Percentiles rank a stretch among this genome's conserved stretches.
These are phyloP conservation scores for Phanerochaete sordida DNA, from an alignment of 768 basidiomycete species.

Conservation along the genomic window DNA sequence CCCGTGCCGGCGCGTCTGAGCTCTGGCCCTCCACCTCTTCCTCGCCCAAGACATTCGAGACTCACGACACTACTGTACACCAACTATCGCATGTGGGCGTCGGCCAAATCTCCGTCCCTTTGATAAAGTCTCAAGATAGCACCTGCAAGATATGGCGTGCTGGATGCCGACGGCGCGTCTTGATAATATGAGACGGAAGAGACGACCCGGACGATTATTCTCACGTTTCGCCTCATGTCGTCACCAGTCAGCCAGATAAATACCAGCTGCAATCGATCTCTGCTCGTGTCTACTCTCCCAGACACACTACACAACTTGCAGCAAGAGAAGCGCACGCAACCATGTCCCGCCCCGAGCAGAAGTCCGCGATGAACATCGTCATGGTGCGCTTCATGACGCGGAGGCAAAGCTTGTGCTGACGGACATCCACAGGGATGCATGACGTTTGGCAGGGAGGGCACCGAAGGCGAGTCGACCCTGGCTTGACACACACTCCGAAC, in stretches of 20 bases:
- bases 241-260: not conserved
- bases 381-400: constrained; percentile 34
- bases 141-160: not conserved
- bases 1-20: too few species aligned
- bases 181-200: not conserved
- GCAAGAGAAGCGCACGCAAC: not conserved
- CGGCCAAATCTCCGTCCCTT: too few species aligned
- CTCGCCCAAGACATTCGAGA: too few species aligned
- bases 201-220: not conserved
- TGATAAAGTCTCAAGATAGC: too few species aligned
- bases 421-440: constrained; percentile 39
- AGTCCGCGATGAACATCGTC: constrained; percentile 44
- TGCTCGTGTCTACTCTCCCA: not conserved
- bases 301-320: not conserved
- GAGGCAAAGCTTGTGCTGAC: not conserved
- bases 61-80: too few species aligned
- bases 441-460: constrained; percentile 51
- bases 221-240: not conserved
- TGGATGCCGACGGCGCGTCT: not conserved
- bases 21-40: too few species aligned
- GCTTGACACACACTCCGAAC: not conserved
- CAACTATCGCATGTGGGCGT: too few species aligned
- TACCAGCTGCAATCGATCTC: not conserved
- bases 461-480: constrained; percentile 28
- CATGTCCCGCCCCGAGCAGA: constrained; percentile 26